Percentiles rank a stretch among this genome's conserved stretches.
Evolutionary conservation across 352 stramenopile genomes (phyloP).

Genomic region (Phytophthora sansomeana): DNA sequence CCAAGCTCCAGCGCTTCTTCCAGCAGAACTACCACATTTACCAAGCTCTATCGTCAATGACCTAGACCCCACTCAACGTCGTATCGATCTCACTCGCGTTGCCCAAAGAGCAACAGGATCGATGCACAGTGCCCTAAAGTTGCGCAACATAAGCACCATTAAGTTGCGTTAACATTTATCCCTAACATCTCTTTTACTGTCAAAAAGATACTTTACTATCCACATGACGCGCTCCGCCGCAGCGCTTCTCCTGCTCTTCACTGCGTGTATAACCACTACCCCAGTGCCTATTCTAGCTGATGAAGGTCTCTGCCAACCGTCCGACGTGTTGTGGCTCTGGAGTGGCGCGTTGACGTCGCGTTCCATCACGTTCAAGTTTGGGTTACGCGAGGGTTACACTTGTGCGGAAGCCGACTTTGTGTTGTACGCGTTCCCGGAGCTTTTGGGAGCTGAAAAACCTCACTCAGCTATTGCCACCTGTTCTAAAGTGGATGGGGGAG

Average conservation of each 20-base stretch:
- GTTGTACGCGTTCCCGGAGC: conserved; percentile 62
- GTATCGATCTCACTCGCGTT: background rate
- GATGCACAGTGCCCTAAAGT: too few species aligned
- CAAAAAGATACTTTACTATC: conserved; percentile 2
- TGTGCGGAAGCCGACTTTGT: conserved; percentile 64
- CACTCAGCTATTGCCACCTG: conserved; percentile 58
- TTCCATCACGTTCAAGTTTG: conserved; percentile 78
- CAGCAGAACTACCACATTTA: conserved; percentile 7
- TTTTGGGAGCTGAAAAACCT: conserved; percentile 49
- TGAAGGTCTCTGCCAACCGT: conserved; percentile 37
- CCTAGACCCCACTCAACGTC: background rate
- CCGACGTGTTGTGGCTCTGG: conserved; percentile 78
- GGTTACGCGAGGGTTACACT: conserved; percentile 58
- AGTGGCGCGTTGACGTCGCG: conserved; percentile 70
- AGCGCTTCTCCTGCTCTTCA: conserved; percentile 24
- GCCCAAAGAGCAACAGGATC: conserved; percentile 1
- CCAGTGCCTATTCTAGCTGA: background rate
- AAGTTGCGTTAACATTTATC: conserved; percentile 1
- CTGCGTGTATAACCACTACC: background rate
- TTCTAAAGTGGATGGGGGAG: conserved; percentile 36
- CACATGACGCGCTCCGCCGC: conserved; percentile 18
- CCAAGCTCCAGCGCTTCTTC: conserved; percentile 23
- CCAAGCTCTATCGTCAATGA: background rate
- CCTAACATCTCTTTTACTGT: background rate
- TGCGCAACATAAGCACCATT: too few species aligned